phyloP scores from a whole-genome alignment of 1,284 basidiomycete species.

The Papiliotrema fonsecae region DNA sequence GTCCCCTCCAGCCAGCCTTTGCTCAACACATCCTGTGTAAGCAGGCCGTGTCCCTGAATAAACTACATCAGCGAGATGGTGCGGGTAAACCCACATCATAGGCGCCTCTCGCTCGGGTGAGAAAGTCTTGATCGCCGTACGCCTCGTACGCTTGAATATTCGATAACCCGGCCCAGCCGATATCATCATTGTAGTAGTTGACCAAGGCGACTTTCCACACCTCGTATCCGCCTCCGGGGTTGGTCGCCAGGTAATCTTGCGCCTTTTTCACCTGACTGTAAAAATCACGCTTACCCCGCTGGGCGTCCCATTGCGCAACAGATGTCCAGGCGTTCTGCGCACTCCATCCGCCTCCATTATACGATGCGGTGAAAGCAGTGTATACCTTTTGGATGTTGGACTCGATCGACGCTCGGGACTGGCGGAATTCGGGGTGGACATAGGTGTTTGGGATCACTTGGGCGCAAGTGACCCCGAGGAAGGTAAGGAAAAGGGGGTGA shows the following conservation, averaged over 20 bases:
- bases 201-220: constrained; percentile 1
- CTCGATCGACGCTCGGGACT: not conserved
- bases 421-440: constrained; percentile 1
- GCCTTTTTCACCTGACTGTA: constrained; percentile 2
- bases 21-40: constrained; percentile 4
- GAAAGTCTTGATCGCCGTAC: constrained; percentile 14
- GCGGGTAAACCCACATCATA: constrained; percentile 7
- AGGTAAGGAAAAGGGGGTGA: too few species aligned
- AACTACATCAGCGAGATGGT: constrained; percentile 3
- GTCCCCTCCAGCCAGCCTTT: constrained; percentile 12
- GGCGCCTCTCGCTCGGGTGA: constrained; percentile 8
- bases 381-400: not conserved
- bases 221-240: not conserved
- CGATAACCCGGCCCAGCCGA: constrained; percentile 11
- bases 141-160: constrained; percentile 12
- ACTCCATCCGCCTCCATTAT: constrained; percentile 1
- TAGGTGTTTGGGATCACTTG: not conserved
- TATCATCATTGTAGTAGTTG: constrained; percentile 18
- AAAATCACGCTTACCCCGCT: not conserved
- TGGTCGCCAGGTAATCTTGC: constrained; percentile 4
- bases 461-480: not conserved
- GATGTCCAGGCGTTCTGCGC: constrained; percentile 10
- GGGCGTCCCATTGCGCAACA: constrained; percentile 5
- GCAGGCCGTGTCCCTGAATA: constrained; percentile 5
- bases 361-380: not conserved